Base-by-base conservation (phyloP, 2,329 filamentous ascomycete genomes). In the Tolypocladium ovalisporum region DNA sequence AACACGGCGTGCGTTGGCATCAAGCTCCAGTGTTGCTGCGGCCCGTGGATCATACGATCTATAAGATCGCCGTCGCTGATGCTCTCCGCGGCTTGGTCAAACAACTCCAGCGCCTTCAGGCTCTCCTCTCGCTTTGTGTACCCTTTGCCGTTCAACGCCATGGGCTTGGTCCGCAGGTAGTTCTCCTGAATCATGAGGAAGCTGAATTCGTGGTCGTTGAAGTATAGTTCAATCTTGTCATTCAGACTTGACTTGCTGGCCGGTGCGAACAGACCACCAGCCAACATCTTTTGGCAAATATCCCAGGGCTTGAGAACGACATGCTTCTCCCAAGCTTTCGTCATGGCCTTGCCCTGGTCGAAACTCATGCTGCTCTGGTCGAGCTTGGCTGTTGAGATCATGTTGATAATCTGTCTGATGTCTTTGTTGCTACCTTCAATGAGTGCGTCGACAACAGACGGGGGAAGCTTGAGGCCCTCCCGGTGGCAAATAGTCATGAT, bases 121-220 rank as follows among this genome's bases (percentile, higher is more conserved):
- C 83, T 87, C 61, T 86, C 81, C 70, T 93, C 87, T 61, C 83
- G 84, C 58, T 81, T 83, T 5, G 58, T 70, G 68, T 85, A 87
- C 24, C 75, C 73, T 52, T 76, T 75, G 54, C 77, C 79, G 60
- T 77, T 81, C 4, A 89, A 76, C 5, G 73, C 79, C 60, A 85
- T 79, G 3, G 94, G 94, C 60, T 86, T 89, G 2, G 90, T 91
- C 61, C 85, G 87, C 15, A 99, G 79, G 65, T 99, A 99, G 68
- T 99, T 99, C 71, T 99, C 95, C 70, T 99, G 94, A 52, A 99
- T 85, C 94, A 99, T 97, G 56, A 99, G 78, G 67, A 87, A 94
- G 67, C 91, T 97, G 74, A 97, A 96, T 66, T 99, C 94, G 68
- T 99, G 94, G 66, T 99, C 94, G 71, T 99, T 97, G 79, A 99